These are phyloP conservation scores for Fusarium fujikuroi DNA, from an alignment of 2,329 filamentous ascomycete genomes.

Conservation along the genomic window DNA sequence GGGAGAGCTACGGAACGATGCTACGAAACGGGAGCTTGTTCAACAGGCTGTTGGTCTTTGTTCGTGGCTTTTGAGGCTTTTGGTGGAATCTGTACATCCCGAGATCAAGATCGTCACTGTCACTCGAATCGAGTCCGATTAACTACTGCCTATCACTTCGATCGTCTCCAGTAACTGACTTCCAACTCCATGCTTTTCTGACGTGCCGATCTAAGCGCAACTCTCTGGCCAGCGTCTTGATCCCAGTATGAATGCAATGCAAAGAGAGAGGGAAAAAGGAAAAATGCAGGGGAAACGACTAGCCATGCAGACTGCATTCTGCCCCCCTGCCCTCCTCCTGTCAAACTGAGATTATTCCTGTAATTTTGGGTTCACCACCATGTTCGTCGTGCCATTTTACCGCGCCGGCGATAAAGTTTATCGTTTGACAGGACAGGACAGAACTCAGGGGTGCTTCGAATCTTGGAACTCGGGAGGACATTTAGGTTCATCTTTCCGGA, in stretches of 20 bases:
- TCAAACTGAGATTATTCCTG: background rate
- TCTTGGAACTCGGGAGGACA: background rate
- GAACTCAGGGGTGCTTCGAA: background rate
- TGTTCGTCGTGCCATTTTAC: background rate
- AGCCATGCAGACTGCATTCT: background rate
- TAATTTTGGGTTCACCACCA: background rate
- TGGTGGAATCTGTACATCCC: background rate
- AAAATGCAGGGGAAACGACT: conserved; percentile 4
- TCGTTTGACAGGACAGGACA: background rate
- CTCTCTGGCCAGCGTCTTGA: background rate
- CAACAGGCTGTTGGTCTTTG: background rate
- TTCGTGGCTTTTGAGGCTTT: background rate
- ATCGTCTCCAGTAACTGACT: background rate
- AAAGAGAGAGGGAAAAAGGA: background rate
- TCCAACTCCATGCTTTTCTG: background rate
- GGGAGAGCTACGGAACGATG: background rate
- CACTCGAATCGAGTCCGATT: background rate
- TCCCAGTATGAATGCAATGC: background rate
- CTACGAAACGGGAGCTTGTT: no score
- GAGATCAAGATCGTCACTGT: background rate
- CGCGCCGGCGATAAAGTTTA: background rate
- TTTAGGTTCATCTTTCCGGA: background rate
- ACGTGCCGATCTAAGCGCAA: conserved; percentile 11
- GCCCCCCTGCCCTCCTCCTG: background rate
- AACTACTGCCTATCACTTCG: background rate